Percentiles rank a stretch among this genome's conserved stretches.
These are phyloP conservation scores for Pichia sp. DNA, from an alignment of 1,139 yeast species.

Conservation along the genomic window DNA sequence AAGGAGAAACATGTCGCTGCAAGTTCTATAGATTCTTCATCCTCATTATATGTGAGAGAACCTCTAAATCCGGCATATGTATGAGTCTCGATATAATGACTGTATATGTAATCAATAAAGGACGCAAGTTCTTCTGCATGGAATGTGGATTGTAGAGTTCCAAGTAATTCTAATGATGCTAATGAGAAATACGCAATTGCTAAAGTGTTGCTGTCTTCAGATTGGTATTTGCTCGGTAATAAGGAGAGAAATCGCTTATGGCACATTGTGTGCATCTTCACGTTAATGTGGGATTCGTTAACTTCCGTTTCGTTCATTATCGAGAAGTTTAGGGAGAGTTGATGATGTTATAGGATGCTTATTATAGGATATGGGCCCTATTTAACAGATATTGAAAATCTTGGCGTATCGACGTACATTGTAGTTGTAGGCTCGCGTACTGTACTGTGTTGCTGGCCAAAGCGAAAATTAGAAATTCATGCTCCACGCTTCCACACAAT, in stretches of 20 bases:
- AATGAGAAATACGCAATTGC: slow-evolving; percentile 63
- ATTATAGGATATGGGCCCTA: too few species aligned
- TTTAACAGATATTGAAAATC: too few species aligned
- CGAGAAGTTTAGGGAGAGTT: not conserved
- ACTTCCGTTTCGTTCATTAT: too few species aligned
- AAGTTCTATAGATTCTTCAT: slow-evolving; percentile 52
- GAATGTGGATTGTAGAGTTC: slow-evolving; percentile 27
- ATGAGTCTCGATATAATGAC: slow-evolving; percentile 35
- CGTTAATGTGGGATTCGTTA: not conserved
- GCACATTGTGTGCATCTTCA: slow-evolving; percentile 36
- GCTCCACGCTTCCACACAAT: too few species aligned
- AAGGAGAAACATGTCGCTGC: slow-evolving; percentile 67
- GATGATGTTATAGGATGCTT: too few species aligned
- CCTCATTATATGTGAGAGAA: slow-evolving; percentile 30
- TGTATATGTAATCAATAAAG: slow-evolving; percentile 42
- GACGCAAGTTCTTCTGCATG: slow-evolving; percentile 19
- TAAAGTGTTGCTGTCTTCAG: slow-evolving; percentile 60
- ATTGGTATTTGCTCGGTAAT: slow-evolving; percentile 43
- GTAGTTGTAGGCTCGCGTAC: too few species aligned
- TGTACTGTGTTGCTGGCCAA: too few species aligned
- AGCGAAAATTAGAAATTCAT: too few species aligned
- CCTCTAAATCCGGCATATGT: slow-evolving; percentile 46
- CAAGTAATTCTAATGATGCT: slow-evolving; percentile 51
- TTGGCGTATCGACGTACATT: too few species aligned
- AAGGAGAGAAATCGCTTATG: slow-evolving; percentile 44